These are phyloP conservation scores for Hibiscus syriacus DNA, from an alignment of 345 rosid genomes.

Conservation along the genomic window DNA sequence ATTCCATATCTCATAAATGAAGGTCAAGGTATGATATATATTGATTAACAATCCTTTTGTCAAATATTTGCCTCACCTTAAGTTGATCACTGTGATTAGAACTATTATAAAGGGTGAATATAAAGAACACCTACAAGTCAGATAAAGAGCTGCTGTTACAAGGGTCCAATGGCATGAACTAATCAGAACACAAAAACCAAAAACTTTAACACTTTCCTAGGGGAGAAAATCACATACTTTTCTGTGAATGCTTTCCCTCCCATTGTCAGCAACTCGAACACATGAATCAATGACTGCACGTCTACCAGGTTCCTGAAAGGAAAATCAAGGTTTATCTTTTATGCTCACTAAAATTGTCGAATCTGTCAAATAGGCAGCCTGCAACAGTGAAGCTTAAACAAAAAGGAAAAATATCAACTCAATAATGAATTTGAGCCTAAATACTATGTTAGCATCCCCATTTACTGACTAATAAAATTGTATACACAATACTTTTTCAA, in stretches of 20 bases:
- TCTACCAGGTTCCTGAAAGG: constrained; percentile 55
- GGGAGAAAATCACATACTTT: constrained; percentile 42
- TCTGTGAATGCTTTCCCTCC: constrained; percentile 87
- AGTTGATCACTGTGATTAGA: constrained; percentile 88
- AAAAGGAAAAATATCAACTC: not conserved
- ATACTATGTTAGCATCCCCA: not conserved
- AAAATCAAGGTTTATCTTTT: constrained; percentile 10
- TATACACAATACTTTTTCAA: too few species aligned
- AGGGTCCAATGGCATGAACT: constrained; percentile 1
- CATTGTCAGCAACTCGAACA: constrained; percentile 86
- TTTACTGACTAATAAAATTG: not conserved
- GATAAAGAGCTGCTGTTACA: constrained; percentile 5
- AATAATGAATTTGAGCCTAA: not conserved
- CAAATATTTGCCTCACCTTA: constrained; percentile 53
- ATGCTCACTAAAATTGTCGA: not conserved
- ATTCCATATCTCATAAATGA: constrained; percentile 20
- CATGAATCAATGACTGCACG: constrained; percentile 78
- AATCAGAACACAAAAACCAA: constrained; percentile 3
- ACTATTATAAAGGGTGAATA: constrained; percentile 75
- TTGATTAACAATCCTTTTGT: constrained; percentile 4
- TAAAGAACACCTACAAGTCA: constrained; percentile 67
- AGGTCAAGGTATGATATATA: constrained; percentile 2
- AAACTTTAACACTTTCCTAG: not conserved
- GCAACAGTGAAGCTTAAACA: not conserved
- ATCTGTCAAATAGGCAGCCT: not conserved